Conservation (phyloP, 805 yeast species). For the Yamadazyma paraphyllophila region DNA sequence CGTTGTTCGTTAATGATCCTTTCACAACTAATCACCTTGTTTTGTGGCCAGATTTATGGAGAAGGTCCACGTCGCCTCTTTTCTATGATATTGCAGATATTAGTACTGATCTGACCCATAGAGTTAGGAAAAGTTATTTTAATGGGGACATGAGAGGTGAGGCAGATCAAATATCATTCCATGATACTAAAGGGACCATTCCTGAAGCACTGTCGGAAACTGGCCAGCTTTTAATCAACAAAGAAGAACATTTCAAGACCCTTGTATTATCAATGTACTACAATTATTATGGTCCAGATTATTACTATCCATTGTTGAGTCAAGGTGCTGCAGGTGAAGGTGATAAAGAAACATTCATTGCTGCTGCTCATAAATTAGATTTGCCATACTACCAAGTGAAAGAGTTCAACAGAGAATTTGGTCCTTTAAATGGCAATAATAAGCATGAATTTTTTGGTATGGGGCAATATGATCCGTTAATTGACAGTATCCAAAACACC, state of each 20-base stretch:
- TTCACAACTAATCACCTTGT: slow-evolving; percentile 27
- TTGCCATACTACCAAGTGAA: slow-evolving; percentile 38
- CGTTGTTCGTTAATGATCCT: slow-evolving; percentile 33
- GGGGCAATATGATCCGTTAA: slow-evolving; percentile 39
- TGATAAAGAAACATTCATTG: slow-evolving; percentile 42
- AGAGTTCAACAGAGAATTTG: slow-evolving; percentile 37
- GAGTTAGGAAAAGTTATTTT: slow-evolving; percentile 28
- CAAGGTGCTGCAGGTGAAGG: slow-evolving; percentile 47
- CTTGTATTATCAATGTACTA: slow-evolving; percentile 37
- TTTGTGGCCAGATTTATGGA: slow-evolving; percentile 44
- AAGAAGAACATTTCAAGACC: slow-evolving; percentile 29
- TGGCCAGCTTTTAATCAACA: slow-evolving; percentile 38
- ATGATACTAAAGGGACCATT: slow-evolving; percentile 58
- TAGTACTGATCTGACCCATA: slow-evolving; percentile 17
- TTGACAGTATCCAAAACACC: slow-evolving; percentile 20
- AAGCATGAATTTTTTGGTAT: slow-evolving; percentile 31
- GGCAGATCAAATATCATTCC: slow-evolving; percentile 29
- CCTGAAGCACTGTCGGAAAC: slow-evolving; percentile 42
- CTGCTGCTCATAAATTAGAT: slow-evolving; percentile 38
- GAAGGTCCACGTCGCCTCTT: slow-evolving; percentile 37
- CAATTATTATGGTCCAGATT: slow-evolving; percentile 36
- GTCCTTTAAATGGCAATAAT: slow-evolving; percentile 24
- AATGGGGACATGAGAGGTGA: slow-evolving; percentile 29
- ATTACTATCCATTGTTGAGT: slow-evolving; percentile 35
- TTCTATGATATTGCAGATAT: slow-evolving; percentile 35